These are phyloP conservation scores for Cyclanthera cordifolia DNA, from an alignment of 306 rosid species.

Conservation along the genomic window DNA sequence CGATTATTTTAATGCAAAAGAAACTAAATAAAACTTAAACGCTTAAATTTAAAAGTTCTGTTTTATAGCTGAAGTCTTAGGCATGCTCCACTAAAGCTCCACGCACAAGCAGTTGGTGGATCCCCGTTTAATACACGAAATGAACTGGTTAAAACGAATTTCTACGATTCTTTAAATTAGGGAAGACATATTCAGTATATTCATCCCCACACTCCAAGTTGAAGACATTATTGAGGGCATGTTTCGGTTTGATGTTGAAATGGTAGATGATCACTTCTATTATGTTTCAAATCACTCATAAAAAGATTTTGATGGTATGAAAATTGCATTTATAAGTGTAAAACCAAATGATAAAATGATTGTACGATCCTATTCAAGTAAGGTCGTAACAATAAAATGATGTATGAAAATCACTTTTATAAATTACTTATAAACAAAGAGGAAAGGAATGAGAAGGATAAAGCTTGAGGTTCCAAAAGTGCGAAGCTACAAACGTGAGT, in stretches of 20 bases:
- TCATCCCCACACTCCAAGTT: too few relatives aligned
- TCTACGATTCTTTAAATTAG: background rate
- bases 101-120: background rate
- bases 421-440: too few relatives aligned
- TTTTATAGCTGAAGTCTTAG: slow-evolving; percentile 1
- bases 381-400: too few relatives aligned
- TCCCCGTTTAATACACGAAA: background rate
- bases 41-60: background rate
- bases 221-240: background rate
- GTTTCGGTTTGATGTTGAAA: background rate
- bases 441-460: too few relatives aligned
- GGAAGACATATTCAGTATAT: background rate
- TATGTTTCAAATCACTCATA: background rate
- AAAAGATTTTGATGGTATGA: background rate
- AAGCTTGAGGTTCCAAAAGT: too few relatives aligned
- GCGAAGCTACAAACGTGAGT: too few relatives aligned
- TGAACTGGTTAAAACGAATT: background rate
- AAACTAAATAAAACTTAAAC: background rate
- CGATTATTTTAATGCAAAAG: background rate
- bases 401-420: too few relatives aligned
- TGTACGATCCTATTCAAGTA: too few relatives aligned
- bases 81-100: background rate
- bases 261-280: background rate
- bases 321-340: background rate
- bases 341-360: background rate